phyloP scores from a whole-genome alignment of 768 basidiomycete species.

The Obba rivulosa region DNA sequence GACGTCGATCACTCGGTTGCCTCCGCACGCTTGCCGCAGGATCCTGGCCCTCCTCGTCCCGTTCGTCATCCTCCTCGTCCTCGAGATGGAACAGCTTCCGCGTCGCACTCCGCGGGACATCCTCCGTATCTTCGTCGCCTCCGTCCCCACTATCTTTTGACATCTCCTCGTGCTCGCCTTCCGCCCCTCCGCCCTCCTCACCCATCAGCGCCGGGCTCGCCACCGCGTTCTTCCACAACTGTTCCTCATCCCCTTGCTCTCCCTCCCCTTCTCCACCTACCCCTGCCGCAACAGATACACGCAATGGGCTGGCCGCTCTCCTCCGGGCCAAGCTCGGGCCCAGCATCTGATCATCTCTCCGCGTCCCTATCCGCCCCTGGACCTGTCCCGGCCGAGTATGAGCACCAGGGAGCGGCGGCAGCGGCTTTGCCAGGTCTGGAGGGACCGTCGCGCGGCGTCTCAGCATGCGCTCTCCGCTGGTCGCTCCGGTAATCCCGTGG shows the following conservation, averaged over 20 bases:
- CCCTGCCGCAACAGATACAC: background rate
- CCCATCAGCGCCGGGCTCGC: background rate
- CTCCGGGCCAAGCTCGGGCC: constrained; percentile 13
- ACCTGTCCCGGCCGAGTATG: background rate
- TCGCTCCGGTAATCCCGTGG: background rate
- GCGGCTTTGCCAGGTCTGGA: constrained; percentile 11
- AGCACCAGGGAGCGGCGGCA: constrained; percentile 1
- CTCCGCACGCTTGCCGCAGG: background rate
- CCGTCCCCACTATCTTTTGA: background rate
- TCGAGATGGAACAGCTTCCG: constrained; percentile 17
- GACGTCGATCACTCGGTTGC: background rate
- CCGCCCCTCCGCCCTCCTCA: constrained; percentile 1
- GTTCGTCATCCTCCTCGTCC: constrained; percentile 9
- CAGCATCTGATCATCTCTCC: constrained; percentile 2
- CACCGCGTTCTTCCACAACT: background rate
- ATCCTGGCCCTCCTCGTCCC: constrained; percentile 4
- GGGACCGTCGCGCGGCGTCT: constrained; percentile 12
- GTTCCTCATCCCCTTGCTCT: background rate
- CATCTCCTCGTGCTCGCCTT: background rate
- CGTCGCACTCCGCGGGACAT: background rate
- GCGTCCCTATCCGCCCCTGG: background rate
- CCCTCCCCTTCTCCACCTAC: constrained; percentile 2
- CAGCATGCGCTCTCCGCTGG: constrained; percentile 8
- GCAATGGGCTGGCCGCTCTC: background rate
- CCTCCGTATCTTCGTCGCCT: background rate